phyloP scores from a whole-genome alignment of 192 early-diverging fungal species.

The Funneliformis geosporum region DNA sequence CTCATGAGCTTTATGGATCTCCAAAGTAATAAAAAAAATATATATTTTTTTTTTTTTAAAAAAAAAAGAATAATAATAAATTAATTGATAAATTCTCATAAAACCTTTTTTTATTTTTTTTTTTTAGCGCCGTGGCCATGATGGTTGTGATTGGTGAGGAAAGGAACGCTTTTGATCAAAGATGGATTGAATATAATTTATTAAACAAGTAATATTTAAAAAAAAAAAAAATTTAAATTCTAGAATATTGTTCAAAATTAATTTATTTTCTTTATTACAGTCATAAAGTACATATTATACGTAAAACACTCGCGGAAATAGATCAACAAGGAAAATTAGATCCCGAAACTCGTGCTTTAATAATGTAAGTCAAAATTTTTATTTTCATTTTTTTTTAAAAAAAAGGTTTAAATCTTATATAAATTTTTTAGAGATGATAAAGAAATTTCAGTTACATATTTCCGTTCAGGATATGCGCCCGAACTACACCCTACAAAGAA shows the following conservation, averaged over 20 bases:
- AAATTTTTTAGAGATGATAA: conserved; percentile 55
- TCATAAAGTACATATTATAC: conserved; percentile 60
- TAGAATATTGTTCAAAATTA: neutral
- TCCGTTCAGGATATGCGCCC: conserved; percentile 88
- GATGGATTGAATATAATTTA: conserved; percentile 82
- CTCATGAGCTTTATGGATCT: conserved; percentile 64
- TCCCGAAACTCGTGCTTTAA: conserved; percentile 55
- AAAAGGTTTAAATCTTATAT: neutral
- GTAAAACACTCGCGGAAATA: conserved; percentile 72
- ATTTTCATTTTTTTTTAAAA: neutral
- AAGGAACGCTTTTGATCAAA: conserved; percentile 92
- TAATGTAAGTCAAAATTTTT: conserved; percentile 60
- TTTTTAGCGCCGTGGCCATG: conserved; percentile 66
- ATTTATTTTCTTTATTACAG: conserved; percentile 40
- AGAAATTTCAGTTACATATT: conserved; percentile 89
- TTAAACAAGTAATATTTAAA: conserved; percentile 51
- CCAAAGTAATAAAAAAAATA: conserved; percentile 41
- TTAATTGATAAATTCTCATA: no score
- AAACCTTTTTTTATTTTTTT: neutral
- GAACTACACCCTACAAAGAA: conserved; percentile 79
- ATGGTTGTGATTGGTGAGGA: conserved; percentile 94
- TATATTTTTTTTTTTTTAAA: conserved; percentile 22
- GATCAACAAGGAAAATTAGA: conserved; percentile 58
- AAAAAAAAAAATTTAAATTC: conserved; percentile 35
- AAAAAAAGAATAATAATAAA: neutral